Evolutionary conservation across 768 basidiomycete species (phyloP).

Genomic region (Boletus sp.): DNA sequence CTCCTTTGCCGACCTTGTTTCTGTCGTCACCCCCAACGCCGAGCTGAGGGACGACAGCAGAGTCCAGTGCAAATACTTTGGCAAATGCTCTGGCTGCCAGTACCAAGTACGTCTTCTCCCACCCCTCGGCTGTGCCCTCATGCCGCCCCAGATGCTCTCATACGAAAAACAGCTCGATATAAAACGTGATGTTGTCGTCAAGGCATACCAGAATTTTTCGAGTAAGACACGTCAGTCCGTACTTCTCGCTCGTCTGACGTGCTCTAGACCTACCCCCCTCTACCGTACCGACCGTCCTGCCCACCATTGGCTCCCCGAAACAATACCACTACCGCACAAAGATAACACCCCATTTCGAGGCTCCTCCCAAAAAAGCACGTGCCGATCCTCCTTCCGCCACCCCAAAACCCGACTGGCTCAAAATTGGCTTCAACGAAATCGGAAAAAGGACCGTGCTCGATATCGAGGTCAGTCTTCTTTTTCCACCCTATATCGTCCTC

Average conservation of each 20-base stretch:
- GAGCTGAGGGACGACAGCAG: conserved; percentile 63
- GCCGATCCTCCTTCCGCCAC: neutral
- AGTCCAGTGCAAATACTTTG: conserved; percentile 85
- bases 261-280: conserved; percentile 47
- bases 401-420: conserved; percentile 64
- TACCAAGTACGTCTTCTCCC: conserved; percentile 61
- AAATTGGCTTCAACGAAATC: conserved; percentile 86
- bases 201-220: conserved; percentile 81
- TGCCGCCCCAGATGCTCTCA: conserved; percentile 66
- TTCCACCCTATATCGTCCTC: neutral
- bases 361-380: conserved; percentile 52
- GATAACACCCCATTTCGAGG: conserved; percentile 94
- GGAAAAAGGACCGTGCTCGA: conserved; percentile 77
- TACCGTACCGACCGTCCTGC: conserved; percentile 60
- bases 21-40: conserved; percentile 59
- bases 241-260: conserved; percentile 28
- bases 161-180: conserved; percentile 83
- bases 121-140: neutral
- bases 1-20: conserved; percentile 74
- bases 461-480: conserved; percentile 68
- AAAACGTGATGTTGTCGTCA: conserved; percentile 82
- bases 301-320: conserved; percentile 84
- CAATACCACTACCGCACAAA: conserved; percentile 95
- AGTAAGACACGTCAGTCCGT: neutral
- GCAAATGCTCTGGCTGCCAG: conserved; percentile 89